Conservation (phyloP, 208 protist genomes). For the Leishmania guyanensis region DNA sequence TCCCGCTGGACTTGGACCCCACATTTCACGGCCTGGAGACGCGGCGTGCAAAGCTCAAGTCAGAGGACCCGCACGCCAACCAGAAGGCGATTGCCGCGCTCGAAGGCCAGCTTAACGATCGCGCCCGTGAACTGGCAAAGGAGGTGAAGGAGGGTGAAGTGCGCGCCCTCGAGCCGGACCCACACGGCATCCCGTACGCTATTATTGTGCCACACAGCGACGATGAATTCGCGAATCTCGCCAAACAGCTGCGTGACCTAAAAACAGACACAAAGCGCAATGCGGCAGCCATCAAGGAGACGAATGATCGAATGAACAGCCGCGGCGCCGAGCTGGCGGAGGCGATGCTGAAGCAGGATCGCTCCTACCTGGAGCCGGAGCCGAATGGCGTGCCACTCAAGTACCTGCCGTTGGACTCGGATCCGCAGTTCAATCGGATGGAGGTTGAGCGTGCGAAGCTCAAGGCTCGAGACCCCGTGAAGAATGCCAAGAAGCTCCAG, state of each 20-base stretch:
- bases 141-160: slow-evolving; percentile 68
- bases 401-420: slow-evolving; percentile 62
- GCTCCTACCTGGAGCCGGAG: slow-evolving; percentile 54
- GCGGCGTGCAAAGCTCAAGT: slow-evolving; percentile 68
- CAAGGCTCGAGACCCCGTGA: slow-evolving; percentile 56
- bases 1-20: slow-evolving; percentile 71
- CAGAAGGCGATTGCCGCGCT: slow-evolving; percentile 52
- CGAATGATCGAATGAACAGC: slow-evolving; percentile 55
- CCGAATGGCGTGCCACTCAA: slow-evolving; percentile 60
- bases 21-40: slow-evolving; percentile 70
- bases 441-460: slow-evolving; percentile 73
- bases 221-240: slow-evolving; percentile 53
- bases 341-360: slow-evolving; percentile 55
- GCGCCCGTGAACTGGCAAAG: slow-evolving; percentile 66
- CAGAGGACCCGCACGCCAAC: slow-evolving; percentile 49
- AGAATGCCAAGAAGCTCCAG: slow-evolving; percentile 57
- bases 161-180: slow-evolving; percentile 41
- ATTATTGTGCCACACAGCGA: slow-evolving; percentile 65
- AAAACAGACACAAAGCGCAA: slow-evolving; percentile 59
- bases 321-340: slow-evolving; percentile 53
- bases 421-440: slow-evolving; percentile 63
- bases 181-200: slow-evolving; percentile 62
- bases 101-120: slow-evolving; percentile 71
- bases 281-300: slow-evolving; percentile 34
- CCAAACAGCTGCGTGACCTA: slow-evolving; percentile 52